Evolutionary conservation across 2,329 filamentous ascomycete genomes (phyloP), one percentile per base, ranked within the genome.

Genomic region (Penicillium nordicum): DNA sequence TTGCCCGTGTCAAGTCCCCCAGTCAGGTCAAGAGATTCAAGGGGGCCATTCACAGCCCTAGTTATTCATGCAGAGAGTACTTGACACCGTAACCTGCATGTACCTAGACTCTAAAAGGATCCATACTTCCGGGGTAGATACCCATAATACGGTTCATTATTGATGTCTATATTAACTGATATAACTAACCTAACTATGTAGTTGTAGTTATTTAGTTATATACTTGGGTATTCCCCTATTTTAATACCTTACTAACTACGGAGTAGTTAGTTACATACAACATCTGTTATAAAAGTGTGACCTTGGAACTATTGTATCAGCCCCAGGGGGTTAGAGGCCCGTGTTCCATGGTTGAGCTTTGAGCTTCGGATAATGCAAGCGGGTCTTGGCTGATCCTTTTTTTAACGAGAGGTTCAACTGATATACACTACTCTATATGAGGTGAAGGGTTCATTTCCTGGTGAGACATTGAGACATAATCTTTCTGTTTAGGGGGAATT

Each of bases 1-100:
- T 43, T n/a, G 25, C 41, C 41, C 25, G 25, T n/a, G 23, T 29
- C 3, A 18, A 43, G 4, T 11, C 23, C 16, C 36, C 10, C 18
- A 18, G 8, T 3, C 16, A 37, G 36, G 36, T n/a, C 9, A 43
- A n/a, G 32, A 5, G 7, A 41, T 11, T 23, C 30, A 37, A 52
- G 40, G 46, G 45, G 46, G 12, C 29, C 45, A 49, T 41, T 41
- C 37, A 43, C 32, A 55, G 37, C 38, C 44, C 37, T 50, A 45
- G 47, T 18, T 18, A 41, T 29, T 37, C 30, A 50, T 63, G 51
- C 49, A 60, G 48, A 60, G 48, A 50, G 50, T 59, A 50, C 11
- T 57, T 57, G 51, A 63, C 57, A 55, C 51, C 11, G 60, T 43
- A 43, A 52, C 59, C 57, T 62, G 61, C 59, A 62, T 53, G 38